Percentiles rank a stretch among this genome's conserved stretches.
Evolutionary conservation across 192 early-diverging fungal genomes (phyloP).

Genomic region (Mortierella claussenii): DNA sequence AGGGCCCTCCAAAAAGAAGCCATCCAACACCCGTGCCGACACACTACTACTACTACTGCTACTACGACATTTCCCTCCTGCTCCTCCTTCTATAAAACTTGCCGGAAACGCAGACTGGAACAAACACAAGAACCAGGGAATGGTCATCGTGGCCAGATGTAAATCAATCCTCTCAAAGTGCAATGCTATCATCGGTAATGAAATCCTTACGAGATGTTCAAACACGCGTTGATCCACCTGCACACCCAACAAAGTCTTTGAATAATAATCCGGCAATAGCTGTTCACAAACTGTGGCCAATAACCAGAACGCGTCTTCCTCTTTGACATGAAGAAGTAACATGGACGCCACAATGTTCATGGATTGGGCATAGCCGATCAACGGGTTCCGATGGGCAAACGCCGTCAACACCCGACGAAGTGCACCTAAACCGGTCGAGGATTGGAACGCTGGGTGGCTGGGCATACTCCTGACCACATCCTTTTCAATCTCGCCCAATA

Average conservation of each 20-base stretch:
- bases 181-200: slow-evolving; percentile 10
- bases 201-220: slow-evolving; percentile 23
- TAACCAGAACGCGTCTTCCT: slow-evolving; percentile 49
- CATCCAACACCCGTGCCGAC: slow-evolving; percentile 32
- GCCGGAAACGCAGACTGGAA: slow-evolving; percentile 29
- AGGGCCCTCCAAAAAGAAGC: slow-evolving; percentile 32
- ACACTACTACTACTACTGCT: too few species aligned
- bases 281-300: slow-evolving; percentile 40
- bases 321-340: slow-evolving; percentile 38
- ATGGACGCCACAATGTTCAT: slow-evolving; percentile 47
- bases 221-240: slow-evolving; percentile 46
- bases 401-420: slow-evolving; percentile 28
- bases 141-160: slow-evolving; percentile 42
- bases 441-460: slow-evolving; percentile 43
- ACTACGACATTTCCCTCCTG: too few species aligned
- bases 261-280: slow-evolving; percentile 47
- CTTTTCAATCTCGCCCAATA: slow-evolving; percentile 40
- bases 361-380: slow-evolving; percentile 48
- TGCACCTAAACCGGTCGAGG: slow-evolving; percentile 25
- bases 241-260: slow-evolving; percentile 24
- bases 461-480: slow-evolving; percentile 50
- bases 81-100: too few species aligned
- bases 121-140: slow-evolving; percentile 44
- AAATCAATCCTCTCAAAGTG: slow-evolving; percentile 38
- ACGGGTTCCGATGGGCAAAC: slow-evolving; percentile 34